Conservation (phyloP, 345 rosid species). For the Corymbia maculata region DNA sequence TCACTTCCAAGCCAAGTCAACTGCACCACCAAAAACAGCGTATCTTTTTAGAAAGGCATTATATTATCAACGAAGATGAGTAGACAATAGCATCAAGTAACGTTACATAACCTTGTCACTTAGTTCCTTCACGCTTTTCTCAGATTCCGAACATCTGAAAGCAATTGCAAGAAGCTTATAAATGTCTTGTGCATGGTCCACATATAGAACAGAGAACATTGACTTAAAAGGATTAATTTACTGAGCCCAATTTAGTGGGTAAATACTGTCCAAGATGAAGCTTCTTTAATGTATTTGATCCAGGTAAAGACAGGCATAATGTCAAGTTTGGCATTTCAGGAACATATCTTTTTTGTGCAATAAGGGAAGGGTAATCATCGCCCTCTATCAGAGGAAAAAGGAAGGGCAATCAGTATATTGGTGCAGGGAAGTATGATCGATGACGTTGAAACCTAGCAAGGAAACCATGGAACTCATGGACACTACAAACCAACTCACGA, state of each 20-base stretch:
- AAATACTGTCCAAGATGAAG: neutral
- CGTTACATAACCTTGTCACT: constrained; percentile 35
- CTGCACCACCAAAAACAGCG: constrained; percentile 17
- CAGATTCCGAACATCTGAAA: constrained; percentile 61
- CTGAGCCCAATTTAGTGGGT: neutral
- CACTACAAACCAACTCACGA: neutral
- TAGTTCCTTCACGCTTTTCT: constrained; percentile 45
- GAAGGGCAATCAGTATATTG: neutral
- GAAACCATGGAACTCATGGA: neutral
- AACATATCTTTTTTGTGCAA: neutral
- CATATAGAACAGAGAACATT: neutral
- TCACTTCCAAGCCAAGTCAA: constrained; percentile 36
- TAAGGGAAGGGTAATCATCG: neutral
- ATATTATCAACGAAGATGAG: neutral
- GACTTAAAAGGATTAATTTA: neutral
- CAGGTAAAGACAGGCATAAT: neutral
- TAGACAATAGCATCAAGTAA: neutral
- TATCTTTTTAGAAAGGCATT: neutral
- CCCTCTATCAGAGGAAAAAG: neutral
- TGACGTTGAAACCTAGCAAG: neutral
- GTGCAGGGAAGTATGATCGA: neutral
- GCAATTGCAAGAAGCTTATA: neutral
- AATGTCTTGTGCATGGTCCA: neutral
- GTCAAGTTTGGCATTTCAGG: neutral
- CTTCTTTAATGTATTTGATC: neutral